phyloP scores from a whole-genome alignment of 2,329 filamentous ascomycete species.

The Microdochium paspali region DNA sequence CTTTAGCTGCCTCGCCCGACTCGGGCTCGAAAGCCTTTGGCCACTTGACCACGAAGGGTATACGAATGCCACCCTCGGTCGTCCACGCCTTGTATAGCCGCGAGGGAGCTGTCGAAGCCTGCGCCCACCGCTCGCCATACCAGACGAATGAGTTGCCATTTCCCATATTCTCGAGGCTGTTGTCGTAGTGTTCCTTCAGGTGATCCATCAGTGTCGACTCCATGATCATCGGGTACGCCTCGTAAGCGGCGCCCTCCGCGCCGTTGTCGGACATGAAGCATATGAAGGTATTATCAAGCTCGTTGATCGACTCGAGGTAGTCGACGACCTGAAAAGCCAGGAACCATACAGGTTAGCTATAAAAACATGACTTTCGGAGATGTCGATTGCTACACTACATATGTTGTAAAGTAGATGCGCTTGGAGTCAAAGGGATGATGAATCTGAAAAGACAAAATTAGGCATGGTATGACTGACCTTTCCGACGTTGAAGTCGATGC shows the following conservation, averaged over 20 bases:
- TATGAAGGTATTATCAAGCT: conserved; percentile 43
- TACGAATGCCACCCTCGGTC: conserved; percentile 39
- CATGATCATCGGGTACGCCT: conserved; percentile 10
- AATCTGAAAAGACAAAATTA: too few species aligned
- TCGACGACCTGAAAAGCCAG: too few species aligned
- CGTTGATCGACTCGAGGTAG: conserved; percentile 36
- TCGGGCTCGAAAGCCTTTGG: conserved; percentile 2
- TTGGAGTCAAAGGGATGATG: too few species aligned
- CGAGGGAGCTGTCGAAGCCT: conserved; percentile 7
- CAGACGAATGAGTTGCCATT: conserved; percentile 39
- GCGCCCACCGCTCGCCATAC: conserved; percentile 43
- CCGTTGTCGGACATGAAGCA: conserved; percentile 45
- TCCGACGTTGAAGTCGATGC: conserved; percentile 43
- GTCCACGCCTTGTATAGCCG: conserved; percentile 21
- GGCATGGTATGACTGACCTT: too few species aligned
- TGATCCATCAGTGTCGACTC: conserved; percentile 10
- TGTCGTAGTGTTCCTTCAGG: conserved; percentile 9
- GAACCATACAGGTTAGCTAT: too few species aligned
- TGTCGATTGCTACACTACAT: too few species aligned
- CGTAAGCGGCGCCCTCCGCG: conserved; percentile 16
- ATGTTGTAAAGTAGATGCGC: too few species aligned
- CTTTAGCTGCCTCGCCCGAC: neutral
- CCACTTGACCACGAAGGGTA: conserved; percentile 35
- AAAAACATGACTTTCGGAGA: too few species aligned
- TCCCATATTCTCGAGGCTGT: conserved; percentile 40